A percentile compares a stretch with the other conserved stretches of the same genome.
Conservation (phyloP, 306 rosid genomes). For the Pyrus bretschneideri region DNA sequence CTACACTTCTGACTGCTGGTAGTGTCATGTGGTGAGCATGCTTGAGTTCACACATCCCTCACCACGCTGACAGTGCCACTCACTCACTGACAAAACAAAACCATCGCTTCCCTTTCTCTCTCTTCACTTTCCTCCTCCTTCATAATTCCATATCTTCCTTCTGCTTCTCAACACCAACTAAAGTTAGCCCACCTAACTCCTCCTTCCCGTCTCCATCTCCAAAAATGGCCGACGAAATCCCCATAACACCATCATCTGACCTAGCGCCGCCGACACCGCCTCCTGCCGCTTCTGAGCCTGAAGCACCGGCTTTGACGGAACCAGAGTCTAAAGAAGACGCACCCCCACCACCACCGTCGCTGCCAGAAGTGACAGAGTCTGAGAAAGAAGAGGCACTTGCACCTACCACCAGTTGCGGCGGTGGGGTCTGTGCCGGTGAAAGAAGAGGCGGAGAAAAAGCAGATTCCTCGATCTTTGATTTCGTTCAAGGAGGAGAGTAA, state of each 20-base stretch:
- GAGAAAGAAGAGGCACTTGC: constrained; percentile 1
- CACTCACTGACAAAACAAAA: not conserved
- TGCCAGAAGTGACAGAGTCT: constrained; percentile 1
- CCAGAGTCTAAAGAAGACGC: not conserved
- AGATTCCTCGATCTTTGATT: constrained; percentile 31
- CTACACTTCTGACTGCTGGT: not conserved
- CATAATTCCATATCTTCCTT: not conserved
- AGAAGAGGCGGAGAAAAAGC: constrained; percentile 14
- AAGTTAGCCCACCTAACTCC: not conserved
- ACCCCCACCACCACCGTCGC: not conserved
- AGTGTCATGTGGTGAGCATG: not conserved
- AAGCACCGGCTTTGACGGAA: not conserved
- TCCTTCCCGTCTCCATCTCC: not conserved
- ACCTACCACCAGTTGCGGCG: not conserved
- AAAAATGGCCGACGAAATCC: constrained; percentile 44
- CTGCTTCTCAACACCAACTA: not conserved
- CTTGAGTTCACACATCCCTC: too few species aligned
- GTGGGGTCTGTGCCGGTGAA: not conserved
- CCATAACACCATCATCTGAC: constrained; percentile 10
- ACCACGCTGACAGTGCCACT: not conserved
- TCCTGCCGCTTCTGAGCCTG: not conserved
- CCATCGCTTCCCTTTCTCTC: not conserved
- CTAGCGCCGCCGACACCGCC: not conserved
- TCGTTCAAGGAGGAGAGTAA: constrained; percentile 91
- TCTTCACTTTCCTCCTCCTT: not conserved